These are phyloP conservation scores for Thermochaetoides thermophila DNA, from an alignment of 495 filamentous ascomycete genomes.

Conservation along the genomic window DNA sequence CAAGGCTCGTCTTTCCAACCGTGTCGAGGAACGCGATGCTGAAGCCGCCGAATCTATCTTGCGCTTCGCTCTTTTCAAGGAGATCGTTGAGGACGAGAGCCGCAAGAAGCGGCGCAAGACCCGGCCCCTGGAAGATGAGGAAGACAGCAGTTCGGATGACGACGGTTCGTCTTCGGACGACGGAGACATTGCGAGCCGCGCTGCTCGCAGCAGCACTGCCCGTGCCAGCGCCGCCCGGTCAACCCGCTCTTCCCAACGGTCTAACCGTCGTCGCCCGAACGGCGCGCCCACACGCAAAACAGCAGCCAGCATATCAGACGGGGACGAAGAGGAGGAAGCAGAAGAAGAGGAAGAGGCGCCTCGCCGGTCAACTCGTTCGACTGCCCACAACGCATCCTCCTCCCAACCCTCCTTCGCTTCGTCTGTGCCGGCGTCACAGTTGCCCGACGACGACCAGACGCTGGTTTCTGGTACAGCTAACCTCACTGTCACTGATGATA, in stretches of 20 bases:
- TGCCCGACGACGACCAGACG: slow-evolving; percentile 20
- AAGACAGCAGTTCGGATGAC: slow-evolving; percentile 11
- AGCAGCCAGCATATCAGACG: slow-evolving; percentile 8
- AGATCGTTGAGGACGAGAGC: slow-evolving; percentile 79
- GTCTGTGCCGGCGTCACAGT: slow-evolving; percentile 30
- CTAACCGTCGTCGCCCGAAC: slow-evolving; percentile 16
- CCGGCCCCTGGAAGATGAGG: slow-evolving; percentile 23
- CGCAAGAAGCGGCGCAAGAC: slow-evolving; percentile 54
- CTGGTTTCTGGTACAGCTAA: slow-evolving; percentile 23
- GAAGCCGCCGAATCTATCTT: slow-evolving; percentile 79
- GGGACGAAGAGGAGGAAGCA: slow-evolving; percentile 9
- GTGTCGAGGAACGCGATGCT: slow-evolving; percentile 88
- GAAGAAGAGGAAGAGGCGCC: slow-evolving; percentile 20
- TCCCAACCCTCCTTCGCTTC: slow-evolving; percentile 33
- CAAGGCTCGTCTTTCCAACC: slow-evolving; percentile 77
- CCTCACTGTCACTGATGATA: slow-evolving; percentile 18
- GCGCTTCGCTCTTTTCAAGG: slow-evolving; percentile 94
- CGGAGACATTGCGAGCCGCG: slow-evolving; percentile 10
- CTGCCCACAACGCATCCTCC: slow-evolving; percentile 8
- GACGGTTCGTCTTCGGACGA: slow-evolving; percentile 25
- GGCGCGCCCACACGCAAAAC: slow-evolving; percentile 5
- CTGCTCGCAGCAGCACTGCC: slow-evolving; percentile 11
- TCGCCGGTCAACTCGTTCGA: slow-evolving; percentile 14
- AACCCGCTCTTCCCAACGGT: slow-evolving; percentile 13
- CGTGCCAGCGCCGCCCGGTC: slow-evolving; percentile 15